Base-by-base conservation (phyloP, 2,329 filamentous ascomycete genomes). In the Dothidotthia symphoricarpi region DNA sequence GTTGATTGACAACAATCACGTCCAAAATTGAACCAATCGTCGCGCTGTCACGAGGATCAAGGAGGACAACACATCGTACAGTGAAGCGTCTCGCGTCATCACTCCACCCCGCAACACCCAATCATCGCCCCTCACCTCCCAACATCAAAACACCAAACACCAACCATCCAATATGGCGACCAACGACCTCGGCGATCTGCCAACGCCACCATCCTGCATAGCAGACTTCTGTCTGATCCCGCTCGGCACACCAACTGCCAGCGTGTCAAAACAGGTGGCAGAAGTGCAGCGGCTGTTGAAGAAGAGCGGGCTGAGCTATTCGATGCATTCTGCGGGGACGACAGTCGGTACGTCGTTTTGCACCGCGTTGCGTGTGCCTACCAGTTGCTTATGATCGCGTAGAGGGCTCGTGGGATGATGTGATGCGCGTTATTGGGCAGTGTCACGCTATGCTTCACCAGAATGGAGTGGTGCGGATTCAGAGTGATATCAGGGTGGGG, bases 161-260 rank as follows among this genome's bases (percentile, higher is more conserved):
- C 11, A 27, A 24, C 13, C 25, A 26, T 31, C 22, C 32, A 42
- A 26, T 13, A 61, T 60, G 58, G 41, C 49, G 24, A 44, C 45
- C 14, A 43, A 39, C 31, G 47, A 58, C 29, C 35, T 59, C 16
- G 48, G 46, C 6, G 46, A 49, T 6, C 47, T 64, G 24, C 27
- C 37, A 17, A 91, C 88, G 1, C 90, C 90, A 3, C 72, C 78
- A 39, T 72, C 81, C 40, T 94, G 88, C 69, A 88, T 85, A 37
- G 90, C 85, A 41, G 90, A 96, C 70, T 95, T 96, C 66, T 96
- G 90, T 67, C 75, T 96, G 51, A 85, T 96, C 45, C 90, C 90
- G 2, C 83, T 97, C 31, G 73, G 73, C 41, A 75, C 73, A 9
- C 69, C 71, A 3, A 71, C 70, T 2, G 71, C 73, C 3, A 72